Percentiles rank a stretch among this genome's conserved stretches.
phyloP scores from a whole-genome alignment of 805 yeast species.

The Hemisphaericaspora nanyangensis region DNA sequence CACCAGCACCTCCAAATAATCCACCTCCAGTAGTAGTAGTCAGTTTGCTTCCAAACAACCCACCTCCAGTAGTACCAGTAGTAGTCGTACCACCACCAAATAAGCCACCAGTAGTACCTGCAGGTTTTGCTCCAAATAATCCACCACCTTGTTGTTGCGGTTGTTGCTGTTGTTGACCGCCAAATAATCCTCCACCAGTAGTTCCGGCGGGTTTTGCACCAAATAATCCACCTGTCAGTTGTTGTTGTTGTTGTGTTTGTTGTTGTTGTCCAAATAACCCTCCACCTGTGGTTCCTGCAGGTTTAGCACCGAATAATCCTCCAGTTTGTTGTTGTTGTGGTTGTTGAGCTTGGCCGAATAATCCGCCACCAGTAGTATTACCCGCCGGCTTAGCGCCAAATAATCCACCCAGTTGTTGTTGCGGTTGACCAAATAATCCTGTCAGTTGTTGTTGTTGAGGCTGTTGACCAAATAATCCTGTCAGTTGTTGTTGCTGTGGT shows the following conservation, averaged over 20 bases:
- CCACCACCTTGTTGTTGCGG: conserved; percentile 16
- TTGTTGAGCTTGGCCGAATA: conserved; percentile 17
- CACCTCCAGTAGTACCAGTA: conserved; percentile 17
- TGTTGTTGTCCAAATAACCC: conserved; percentile 7
- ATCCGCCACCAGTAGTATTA: too few species aligned
- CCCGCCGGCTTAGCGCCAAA: too few species aligned
- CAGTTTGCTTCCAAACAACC: conserved; percentile 17
- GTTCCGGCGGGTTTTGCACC: conserved; percentile 5
- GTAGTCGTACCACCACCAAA: conserved; percentile 14
- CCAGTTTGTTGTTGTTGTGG: conserved; percentile 23
- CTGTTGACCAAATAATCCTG: conserved; percentile 22
- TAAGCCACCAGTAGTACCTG: conserved; percentile 13
- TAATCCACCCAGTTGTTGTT: conserved; percentile 11
- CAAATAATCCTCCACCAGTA: conserved; percentile 16
- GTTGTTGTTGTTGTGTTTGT: background rate
- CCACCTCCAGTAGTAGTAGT: conserved; percentile 35
- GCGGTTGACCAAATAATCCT: conserved; percentile 14
- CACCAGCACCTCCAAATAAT: conserved; percentile 37
- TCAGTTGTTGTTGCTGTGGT: background rate
- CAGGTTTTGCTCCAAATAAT: conserved; percentile 12
- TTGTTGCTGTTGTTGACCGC: background rate
- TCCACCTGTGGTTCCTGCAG: conserved; percentile 12
- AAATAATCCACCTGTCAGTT: conserved; percentile 17
- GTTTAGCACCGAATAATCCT: conserved; percentile 41
- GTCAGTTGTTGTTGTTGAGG: conserved; percentile 15